These are phyloP conservation scores for Quillaja saponaria DNA, from an alignment of 306 rosid species.

Conservation along the genomic window DNA sequence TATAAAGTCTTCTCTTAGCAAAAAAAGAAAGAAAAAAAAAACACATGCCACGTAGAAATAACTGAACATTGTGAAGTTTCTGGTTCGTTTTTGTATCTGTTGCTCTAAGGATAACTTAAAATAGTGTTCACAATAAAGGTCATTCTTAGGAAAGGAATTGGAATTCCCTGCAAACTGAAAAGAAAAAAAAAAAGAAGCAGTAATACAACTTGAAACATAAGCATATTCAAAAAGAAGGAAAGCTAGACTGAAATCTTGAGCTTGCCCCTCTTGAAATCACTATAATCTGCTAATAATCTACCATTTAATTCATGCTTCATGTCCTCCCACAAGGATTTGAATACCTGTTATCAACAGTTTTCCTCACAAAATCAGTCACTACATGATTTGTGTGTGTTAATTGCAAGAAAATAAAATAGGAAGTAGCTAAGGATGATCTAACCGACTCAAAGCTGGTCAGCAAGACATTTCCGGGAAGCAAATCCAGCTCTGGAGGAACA, in stretches of 20 bases:
- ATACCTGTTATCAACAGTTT: conserved; percentile 32
- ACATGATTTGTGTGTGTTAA: neutral
- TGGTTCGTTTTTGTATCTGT: too few relatives aligned
- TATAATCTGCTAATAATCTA: conserved; percentile 46
- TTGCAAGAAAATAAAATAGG: neutral
- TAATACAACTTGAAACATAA: too few relatives aligned
- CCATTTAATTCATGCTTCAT: conserved; percentile 31
- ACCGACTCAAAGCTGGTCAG: conserved; percentile 30
- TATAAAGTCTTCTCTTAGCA: too few relatives aligned
- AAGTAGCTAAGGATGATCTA: neutral
- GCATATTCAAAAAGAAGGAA: too few relatives aligned
- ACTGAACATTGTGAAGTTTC: too few relatives aligned
- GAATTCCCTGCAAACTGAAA: too few relatives aligned
- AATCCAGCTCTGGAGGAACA: conserved; percentile 31
- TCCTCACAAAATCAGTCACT: neutral
- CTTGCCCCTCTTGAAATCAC: conserved; percentile 43
- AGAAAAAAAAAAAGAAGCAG: too few relatives aligned
- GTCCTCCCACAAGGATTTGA: conserved; percentile 33
- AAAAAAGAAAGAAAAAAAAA: too few relatives aligned
- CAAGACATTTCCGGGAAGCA: conserved; percentile 32
- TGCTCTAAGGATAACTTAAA: too few relatives aligned
- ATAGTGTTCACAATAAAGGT: too few relatives aligned
- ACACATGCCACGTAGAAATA: too few relatives aligned
- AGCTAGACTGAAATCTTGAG: neutral
- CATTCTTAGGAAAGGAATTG: too few relatives aligned